Conservation (phyloP, 2,329 filamentous ascomycete species). For the Nemania bipapillata region DNA sequence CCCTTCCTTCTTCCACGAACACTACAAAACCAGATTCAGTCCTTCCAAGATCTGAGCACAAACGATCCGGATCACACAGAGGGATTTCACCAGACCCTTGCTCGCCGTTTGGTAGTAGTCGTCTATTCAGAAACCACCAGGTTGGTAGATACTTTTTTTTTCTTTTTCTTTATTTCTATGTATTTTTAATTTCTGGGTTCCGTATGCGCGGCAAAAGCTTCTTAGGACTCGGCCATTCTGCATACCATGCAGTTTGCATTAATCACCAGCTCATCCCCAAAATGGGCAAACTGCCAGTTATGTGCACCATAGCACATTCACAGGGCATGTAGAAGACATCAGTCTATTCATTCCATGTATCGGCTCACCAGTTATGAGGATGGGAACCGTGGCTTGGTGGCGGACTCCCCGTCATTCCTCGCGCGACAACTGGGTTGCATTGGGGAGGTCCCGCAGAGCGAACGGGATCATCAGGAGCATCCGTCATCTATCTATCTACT, state of each 20-base stretch:
- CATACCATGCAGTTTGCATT: not conserved
- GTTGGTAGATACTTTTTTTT: slow-evolving; percentile 23
- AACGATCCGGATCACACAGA: slow-evolving; percentile 16
- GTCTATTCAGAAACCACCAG: slow-evolving; percentile 12
- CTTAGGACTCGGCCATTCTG: slow-evolving; percentile 18
- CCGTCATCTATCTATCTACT: slow-evolving; percentile 10
- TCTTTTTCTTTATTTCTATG: not conserved
- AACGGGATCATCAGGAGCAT: slow-evolving; percentile 24
- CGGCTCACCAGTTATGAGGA: slow-evolving; percentile 13
- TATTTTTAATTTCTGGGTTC: slow-evolving; percentile 10
- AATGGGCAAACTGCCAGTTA: slow-evolving; percentile 5
- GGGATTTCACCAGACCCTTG: slow-evolving; percentile 11
- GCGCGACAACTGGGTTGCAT: slow-evolving; percentile 27
- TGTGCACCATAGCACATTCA: slow-evolving; percentile 27
- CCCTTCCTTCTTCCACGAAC: slow-evolving; percentile 24
- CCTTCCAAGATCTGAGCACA: slow-evolving; percentile 37
- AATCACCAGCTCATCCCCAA: not conserved
- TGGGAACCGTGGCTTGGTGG: slow-evolving; percentile 18
- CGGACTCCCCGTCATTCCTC: slow-evolving; percentile 16
- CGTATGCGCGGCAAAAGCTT: slow-evolving; percentile 35
- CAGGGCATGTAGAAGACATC: slow-evolving; percentile 3
- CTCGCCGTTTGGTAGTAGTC: not conserved
- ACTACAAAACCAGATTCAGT: slow-evolving; percentile 31
- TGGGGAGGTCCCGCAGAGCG: slow-evolving; percentile 29
- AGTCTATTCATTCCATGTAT: slow-evolving; percentile 9